Evolutionary conservation across 2,329 filamentous ascomycete genomes (phyloP).

Genomic region (Aspergillus phoenicis): DNA sequence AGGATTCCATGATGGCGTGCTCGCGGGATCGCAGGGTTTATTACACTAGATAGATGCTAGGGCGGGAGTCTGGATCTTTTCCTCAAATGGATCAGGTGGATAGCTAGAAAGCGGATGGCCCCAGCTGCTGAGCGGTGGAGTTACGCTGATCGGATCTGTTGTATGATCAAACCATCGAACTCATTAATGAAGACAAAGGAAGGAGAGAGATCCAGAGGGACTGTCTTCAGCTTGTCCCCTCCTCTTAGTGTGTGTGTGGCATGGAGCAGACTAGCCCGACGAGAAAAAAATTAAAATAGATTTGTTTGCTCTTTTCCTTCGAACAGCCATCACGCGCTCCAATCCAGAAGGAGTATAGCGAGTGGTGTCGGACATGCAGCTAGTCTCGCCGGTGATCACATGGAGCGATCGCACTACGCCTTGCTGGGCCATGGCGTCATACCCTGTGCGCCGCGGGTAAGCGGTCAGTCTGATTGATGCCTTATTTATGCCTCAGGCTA

Average conservation of each 20-base stretch:
- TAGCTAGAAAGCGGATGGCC: conserved; percentile 14
- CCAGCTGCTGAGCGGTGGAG: conserved; percentile 11
- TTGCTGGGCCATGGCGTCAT: too few species aligned
- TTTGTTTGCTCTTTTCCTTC: not conserved
- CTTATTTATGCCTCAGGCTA: too few species aligned
- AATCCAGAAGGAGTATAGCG: conserved; percentile 5
- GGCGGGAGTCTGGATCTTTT: conserved; percentile 1
- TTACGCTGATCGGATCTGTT: not conserved
- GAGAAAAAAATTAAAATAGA: not conserved
- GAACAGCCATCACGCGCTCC: conserved; percentile 16
- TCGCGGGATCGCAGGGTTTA: conserved; percentile 23
- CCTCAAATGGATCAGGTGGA: conserved; percentile 11
- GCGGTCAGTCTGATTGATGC: too few species aligned
- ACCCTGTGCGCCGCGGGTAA: too few species aligned
- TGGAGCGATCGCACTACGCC: conserved; percentile 1
- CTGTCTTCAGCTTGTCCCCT: not conserved
- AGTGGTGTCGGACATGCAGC: conserved; percentile 12
- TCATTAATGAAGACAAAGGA: too few species aligned
- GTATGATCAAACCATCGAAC: too few species aligned
- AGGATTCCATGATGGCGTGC: conserved; percentile 40
- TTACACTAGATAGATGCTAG: not conserved
- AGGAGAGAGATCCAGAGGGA: not conserved
- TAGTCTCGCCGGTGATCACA: conserved; percentile 12
- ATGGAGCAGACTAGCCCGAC: not conserved
- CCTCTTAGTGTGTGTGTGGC: not conserved